Conservation (phyloP, 352 stramenopile species). For the Pythium biforme region DNA sequence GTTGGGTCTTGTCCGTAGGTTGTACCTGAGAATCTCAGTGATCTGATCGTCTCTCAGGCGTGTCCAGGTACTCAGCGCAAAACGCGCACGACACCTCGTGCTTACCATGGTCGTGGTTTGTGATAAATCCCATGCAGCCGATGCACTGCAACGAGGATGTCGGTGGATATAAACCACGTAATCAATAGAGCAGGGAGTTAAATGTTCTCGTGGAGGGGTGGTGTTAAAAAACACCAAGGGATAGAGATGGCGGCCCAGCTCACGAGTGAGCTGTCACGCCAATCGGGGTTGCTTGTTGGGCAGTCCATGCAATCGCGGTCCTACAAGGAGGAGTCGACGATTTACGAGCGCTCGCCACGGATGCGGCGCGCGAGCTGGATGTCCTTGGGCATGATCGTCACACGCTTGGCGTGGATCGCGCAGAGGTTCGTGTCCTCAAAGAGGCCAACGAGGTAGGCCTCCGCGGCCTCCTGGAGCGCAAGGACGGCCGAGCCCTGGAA, state of each 20-base stretch:
- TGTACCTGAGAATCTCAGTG: too few species aligned
- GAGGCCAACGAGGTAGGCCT: slow-evolving; percentile 4
- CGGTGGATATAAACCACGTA: too few species aligned
- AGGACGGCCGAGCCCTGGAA: slow-evolving; percentile 1
- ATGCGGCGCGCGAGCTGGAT: slow-evolving; percentile 1
- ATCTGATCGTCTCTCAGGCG: too few species aligned
- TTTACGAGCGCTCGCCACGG: slow-evolving; percentile 5
- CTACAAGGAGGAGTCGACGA: not conserved
- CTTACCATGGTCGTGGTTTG: too few species aligned
- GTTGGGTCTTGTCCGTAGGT: too few species aligned
- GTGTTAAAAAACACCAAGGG: not conserved
- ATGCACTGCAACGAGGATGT: too few species aligned
- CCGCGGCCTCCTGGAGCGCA: slow-evolving; percentile 1
- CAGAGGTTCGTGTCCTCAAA: slow-evolving; percentile 4
- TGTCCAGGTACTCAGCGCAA: too few species aligned
- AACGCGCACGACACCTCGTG: too few species aligned
- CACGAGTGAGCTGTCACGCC: not conserved
- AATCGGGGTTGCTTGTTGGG: not conserved
- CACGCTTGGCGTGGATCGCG: not conserved
- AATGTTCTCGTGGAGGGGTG: not conserved
- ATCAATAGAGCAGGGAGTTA: not conserved
- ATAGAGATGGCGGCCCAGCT: not conserved
- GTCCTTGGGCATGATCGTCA: slow-evolving; percentile 5
- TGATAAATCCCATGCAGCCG: too few species aligned
- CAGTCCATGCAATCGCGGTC: not conserved